phyloP scores from a whole-genome alignment of 768 basidiomycete genomes.

The Cystobasidium tubakii region DNA sequence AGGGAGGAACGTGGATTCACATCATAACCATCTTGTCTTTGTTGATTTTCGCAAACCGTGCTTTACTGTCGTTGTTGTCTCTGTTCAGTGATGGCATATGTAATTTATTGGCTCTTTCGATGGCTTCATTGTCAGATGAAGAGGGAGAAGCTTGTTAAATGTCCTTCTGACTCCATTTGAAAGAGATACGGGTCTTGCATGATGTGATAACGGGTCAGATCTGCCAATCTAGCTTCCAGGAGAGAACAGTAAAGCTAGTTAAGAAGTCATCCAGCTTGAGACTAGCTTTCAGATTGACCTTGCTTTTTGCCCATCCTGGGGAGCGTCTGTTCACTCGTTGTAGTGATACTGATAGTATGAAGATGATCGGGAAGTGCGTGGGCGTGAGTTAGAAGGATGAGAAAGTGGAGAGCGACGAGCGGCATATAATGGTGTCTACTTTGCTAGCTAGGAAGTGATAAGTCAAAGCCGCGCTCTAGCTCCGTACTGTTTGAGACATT shows the following conservation, averaged over 20 bases:
- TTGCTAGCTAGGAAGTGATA: constrained; percentile 29
- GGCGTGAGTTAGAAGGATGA: background rate
- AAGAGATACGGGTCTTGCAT: background rate
- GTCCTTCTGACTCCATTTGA: background rate
- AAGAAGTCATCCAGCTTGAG: background rate
- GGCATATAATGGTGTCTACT: constrained; percentile 2
- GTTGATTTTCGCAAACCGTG: background rate
- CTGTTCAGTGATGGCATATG: background rate
- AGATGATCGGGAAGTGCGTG: background rate
- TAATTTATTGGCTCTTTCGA: background rate
- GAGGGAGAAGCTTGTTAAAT: background rate
- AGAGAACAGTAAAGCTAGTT: background rate
- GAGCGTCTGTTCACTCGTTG: background rate
- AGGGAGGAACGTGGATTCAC: background rate
- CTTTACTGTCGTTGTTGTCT: background rate
- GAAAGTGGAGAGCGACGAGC: background rate
- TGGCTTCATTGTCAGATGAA: background rate
- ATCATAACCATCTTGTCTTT: background rate
- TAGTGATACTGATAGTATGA: background rate
- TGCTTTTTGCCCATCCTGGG: background rate
- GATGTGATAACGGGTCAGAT: background rate
- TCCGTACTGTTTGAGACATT: constrained; percentile 10
- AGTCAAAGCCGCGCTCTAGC: constrained; percentile 7
- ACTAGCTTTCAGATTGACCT: background rate
- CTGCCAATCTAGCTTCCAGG: background rate